phyloP scores from a whole-genome alignment of 2,329 filamentous ascomycete genomes.

The Hypoxylon sp. region DNA sequence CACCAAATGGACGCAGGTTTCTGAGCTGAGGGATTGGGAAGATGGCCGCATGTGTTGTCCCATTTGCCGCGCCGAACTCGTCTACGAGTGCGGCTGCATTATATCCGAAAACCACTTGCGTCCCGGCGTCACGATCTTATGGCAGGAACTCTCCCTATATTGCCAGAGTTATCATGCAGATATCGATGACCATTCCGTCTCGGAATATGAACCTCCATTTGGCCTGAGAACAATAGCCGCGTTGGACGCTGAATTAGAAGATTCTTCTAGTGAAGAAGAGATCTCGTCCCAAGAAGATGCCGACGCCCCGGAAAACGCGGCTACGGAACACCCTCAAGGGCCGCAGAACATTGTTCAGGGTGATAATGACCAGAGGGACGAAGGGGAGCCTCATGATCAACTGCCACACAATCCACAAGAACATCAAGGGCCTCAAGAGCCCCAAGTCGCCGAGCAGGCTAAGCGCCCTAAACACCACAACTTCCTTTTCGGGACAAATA shows the following conservation, averaged over 20 bases:
- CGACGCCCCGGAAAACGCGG: no score
- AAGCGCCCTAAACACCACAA: conserved; percentile 15
- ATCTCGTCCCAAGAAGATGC: no score
- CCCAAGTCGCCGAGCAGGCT: neutral
- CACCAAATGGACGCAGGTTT: conserved; percentile 18
- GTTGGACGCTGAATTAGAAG: neutral
- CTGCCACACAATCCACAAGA: no score
- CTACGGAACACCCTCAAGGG: neutral
- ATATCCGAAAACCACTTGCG: conserved; percentile 28
- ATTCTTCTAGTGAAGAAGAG: neutral
- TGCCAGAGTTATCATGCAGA: conserved; percentile 12
- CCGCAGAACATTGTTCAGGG: neutral
- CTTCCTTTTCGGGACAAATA: neutral
- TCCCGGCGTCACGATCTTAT: conserved; percentile 31
- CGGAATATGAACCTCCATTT: neutral
- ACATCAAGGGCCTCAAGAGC: neutral
- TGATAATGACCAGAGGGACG: neutral
- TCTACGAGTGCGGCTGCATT: conserved; percentile 23
- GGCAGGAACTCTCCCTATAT: conserved; percentile 3
- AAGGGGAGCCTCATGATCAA: no score
- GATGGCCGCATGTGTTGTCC: conserved; percentile 18
- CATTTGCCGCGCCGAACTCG: conserved; percentile 19
- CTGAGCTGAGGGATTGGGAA: neutral
- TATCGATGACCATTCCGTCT: neutral
- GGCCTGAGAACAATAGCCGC: neutral